Conservation (phyloP, 345 rosid genomes). For the Kernera saxatilis region DNA sequence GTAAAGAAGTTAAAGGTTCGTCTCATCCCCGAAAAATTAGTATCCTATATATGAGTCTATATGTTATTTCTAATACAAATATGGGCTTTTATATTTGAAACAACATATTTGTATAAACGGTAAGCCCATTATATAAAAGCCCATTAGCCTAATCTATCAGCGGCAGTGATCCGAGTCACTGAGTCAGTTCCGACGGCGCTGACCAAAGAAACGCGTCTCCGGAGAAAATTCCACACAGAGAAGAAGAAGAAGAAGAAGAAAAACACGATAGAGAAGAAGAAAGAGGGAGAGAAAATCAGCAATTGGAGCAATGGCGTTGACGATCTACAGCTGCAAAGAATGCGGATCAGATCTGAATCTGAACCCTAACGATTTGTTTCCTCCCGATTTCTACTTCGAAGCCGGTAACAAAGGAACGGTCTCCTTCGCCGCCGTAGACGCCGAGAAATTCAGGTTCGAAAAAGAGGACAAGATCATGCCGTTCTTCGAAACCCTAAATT, state of each 20-base stretch:
- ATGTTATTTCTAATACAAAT: too few relatives aligned
- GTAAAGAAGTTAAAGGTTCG: too few relatives aligned
- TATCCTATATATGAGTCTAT: too few relatives aligned
- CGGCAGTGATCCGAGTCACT: constrained; percentile 8
- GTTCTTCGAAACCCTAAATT: constrained; percentile 74
- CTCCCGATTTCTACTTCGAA: constrained; percentile 76
- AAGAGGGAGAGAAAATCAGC: background rate
- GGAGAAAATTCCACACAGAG: constrained; percentile 1
- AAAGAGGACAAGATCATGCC: constrained; percentile 81
- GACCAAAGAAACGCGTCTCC: constrained; percentile 25
- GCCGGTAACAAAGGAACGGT: constrained; percentile 85
- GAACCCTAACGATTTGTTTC: constrained; percentile 49
- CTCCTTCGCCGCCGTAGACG: constrained; percentile 68
- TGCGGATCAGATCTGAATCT: constrained; percentile 71
- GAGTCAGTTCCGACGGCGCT: constrained; percentile 27
- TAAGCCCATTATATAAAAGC: background rate
- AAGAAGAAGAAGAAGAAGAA: constrained; percentile 9
- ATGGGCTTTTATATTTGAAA: too few relatives aligned
- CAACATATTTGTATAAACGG: too few relatives aligned
- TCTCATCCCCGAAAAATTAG: too few relatives aligned
- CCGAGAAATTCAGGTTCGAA: constrained; percentile 61
- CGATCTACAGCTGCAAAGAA: constrained; percentile 67
- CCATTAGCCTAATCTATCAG: background rate
- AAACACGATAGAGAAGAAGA: background rate
- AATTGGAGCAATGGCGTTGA: constrained; percentile 32